Evolutionary conservation across 2,329 filamentous ascomycete genomes (phyloP).

Genomic region (Emmonsia crescens): DNA sequence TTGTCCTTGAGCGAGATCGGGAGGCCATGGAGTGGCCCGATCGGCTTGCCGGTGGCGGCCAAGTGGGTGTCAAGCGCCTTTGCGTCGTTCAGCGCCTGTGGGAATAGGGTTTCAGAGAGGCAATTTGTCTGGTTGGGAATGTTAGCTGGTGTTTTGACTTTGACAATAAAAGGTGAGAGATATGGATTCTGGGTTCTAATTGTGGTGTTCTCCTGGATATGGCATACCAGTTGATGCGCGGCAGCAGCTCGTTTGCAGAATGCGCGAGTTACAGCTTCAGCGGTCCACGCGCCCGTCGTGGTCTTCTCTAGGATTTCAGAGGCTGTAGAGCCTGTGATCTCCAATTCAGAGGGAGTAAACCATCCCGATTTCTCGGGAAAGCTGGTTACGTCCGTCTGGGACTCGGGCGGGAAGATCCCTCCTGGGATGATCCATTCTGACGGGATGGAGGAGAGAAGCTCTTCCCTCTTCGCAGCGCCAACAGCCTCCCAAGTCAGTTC

Average conservation of each 20-base stretch:
- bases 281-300: constrained; percentile 13
- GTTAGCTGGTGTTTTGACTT: not conserved
- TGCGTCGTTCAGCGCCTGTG: constrained; percentile 29
- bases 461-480: constrained; percentile 29
- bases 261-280: constrained; percentile 11
- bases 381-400: constrained; percentile 10
- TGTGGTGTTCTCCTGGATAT: not conserved
- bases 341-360: constrained; percentile 12
- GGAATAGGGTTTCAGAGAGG: constrained; percentile 47
- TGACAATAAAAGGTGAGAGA: not conserved
- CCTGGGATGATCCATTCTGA: constrained; percentile 28
- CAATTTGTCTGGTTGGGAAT: constrained; percentile 43
- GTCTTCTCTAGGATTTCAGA: constrained; percentile 11
- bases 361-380: constrained; percentile 13
- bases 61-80: constrained; percentile 24
- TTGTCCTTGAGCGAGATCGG: constrained; percentile 35
- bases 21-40: constrained; percentile 33
- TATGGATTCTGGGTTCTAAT: not conserved
- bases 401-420: constrained; percentile 9
- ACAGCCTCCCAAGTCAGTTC: constrained; percentile 22
- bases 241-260: constrained; percentile 34
- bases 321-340: constrained; percentile 10
- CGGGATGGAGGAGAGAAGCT: constrained; percentile 29
- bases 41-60: constrained; percentile 30
- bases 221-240: constrained; percentile 24